Conservation (phyloP, 169 alveolate species). For the Plasmodium ovale region DNA sequence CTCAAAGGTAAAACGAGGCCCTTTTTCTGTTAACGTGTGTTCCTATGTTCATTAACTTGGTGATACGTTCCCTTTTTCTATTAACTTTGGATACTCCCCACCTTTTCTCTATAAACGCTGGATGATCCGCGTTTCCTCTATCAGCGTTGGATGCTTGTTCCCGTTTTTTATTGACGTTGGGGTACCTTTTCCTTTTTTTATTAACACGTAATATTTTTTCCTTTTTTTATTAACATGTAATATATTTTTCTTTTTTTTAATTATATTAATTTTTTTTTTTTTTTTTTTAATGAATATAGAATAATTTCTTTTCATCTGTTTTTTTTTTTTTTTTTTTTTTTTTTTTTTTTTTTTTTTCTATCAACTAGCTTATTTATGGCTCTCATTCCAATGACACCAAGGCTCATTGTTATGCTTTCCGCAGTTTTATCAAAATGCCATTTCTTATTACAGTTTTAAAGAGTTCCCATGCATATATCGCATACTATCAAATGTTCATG, state of each 20-base stretch:
- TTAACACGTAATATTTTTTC: neutral
- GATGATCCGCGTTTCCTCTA: neutral
- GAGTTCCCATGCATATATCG: too few relatives aligned
- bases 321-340: neutral
- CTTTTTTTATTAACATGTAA: too few relatives aligned
- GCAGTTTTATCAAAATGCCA: too few relatives aligned
- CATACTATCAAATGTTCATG: too few relatives aligned
- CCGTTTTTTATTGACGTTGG: neutral
- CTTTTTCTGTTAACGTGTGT: neutral
- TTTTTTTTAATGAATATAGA: slow-evolving; percentile 5
- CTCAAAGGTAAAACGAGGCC: too few relatives aligned
- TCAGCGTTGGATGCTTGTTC: neutral
- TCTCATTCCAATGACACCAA: too few relatives aligned
- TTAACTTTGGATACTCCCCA: neutral
- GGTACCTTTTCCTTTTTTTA: neutral
- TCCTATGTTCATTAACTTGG: neutral
- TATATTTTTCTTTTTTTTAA: slow-evolving; percentile 5
- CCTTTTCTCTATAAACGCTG: too few relatives aligned
- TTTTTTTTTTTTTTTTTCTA: neutral
- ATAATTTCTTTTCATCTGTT: neutral
- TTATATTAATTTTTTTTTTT: neutral
- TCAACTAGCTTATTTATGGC: neutral
- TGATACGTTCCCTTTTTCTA: neutral
- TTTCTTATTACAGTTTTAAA: too few relatives aligned
- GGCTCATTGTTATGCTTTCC: too few relatives aligned